Evolutionary conservation across 2,329 filamentous ascomycete species (phyloP).

Genomic region (Metarhizium guizhouense): DNA sequence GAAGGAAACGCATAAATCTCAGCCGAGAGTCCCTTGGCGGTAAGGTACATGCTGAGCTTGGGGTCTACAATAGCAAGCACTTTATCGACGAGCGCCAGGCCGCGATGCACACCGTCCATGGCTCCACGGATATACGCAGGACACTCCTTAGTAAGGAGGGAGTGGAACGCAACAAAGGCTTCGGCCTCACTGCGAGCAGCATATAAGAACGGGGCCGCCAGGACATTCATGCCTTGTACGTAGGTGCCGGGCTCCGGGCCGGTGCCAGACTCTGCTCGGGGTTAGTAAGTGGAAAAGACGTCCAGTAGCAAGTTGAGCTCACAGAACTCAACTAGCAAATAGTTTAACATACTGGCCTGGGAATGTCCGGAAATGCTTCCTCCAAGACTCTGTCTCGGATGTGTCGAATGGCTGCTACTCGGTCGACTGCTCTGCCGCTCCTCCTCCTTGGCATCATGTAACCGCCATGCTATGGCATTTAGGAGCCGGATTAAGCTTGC

Average conservation of each 20-base stretch:
- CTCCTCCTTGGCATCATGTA: slow-evolving; percentile 67
- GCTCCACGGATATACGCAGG: slow-evolving; percentile 91
- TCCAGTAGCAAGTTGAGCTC: neutral
- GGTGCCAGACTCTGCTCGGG: slow-evolving; percentile 50
- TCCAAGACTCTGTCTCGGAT: slow-evolving; percentile 22
- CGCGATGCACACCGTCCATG: slow-evolving; percentile 95
- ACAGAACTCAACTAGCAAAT: slow-evolving; percentile 13
- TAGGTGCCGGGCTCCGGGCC: slow-evolving; percentile 70
- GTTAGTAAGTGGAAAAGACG: neutral
- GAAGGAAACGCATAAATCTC: slow-evolving; percentile 96
- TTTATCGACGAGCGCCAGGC: slow-evolving; percentile 83
- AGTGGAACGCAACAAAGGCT: slow-evolving; percentile 85
- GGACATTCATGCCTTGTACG: slow-evolving; percentile 97
- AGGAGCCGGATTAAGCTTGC: slow-evolving; percentile 89
- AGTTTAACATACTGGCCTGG: slow-evolving; percentile 27
- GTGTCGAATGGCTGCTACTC: slow-evolving; percentile 27
- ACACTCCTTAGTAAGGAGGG: slow-evolving; percentile 77
- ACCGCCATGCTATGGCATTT: slow-evolving; percentile 89
- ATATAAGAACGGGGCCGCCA: slow-evolving; percentile 92
- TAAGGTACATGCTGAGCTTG: slow-evolving; percentile 75
- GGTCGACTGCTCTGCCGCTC: slow-evolving; percentile 26
- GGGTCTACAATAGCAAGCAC: slow-evolving; percentile 87
- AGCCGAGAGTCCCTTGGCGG: slow-evolving; percentile 78
- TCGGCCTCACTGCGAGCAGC: slow-evolving; percentile 90
- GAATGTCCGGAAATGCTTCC: slow-evolving; percentile 28